Evolutionary conservation across 192 early-diverging fungal species (phyloP).

Genomic region (Gorgonomyces haynaldii): DNA sequence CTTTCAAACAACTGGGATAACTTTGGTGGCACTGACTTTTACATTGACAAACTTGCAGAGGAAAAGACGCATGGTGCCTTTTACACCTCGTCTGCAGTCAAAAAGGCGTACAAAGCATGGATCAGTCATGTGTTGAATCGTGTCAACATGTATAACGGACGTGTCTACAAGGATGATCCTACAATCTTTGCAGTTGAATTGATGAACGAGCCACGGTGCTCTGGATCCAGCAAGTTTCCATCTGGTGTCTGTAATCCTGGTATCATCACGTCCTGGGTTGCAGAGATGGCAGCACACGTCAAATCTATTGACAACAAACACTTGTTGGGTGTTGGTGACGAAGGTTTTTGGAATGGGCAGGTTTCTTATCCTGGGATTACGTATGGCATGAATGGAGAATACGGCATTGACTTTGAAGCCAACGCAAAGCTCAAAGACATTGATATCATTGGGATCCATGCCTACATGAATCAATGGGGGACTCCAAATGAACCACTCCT

Average conservation of each 20-base stretch:
- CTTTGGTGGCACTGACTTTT: constrained; percentile 26
- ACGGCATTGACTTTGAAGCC: constrained; percentile 24
- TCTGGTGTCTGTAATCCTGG: constrained; percentile 9
- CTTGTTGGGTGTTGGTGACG: constrained; percentile 24
- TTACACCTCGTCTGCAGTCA: constrained; percentile 14
- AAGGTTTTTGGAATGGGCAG: constrained; percentile 19
- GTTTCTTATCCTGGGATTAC: background rate
- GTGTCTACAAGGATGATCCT: constrained; percentile 28
- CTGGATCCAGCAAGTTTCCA: background rate
- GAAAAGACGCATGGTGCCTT: constrained; percentile 17
- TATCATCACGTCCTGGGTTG: constrained; percentile 22
- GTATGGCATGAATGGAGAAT: constrained; percentile 15
- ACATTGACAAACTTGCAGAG: constrained; percentile 1
- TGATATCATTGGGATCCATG: constrained; percentile 16
- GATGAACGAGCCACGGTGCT: constrained; percentile 33
- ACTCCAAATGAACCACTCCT: background rate
- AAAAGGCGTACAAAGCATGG: constrained; percentile 15
- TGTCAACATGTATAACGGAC: constrained; percentile 23
- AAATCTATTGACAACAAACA: constrained; percentile 25
- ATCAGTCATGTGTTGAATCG: constrained; percentile 24
- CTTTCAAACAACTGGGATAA: constrained; percentile 28
- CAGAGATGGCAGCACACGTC: constrained; percentile 22
- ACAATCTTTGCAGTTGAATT: constrained; percentile 31
- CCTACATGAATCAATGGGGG: constrained; percentile 15
- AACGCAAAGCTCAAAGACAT: constrained; percentile 8